A percentile compares a stretch with the other conserved stretches of the same genome.
phyloP scores from a whole-genome alignment of 768 basidiomycete species.

The Leccinum sublutescens region DNA sequence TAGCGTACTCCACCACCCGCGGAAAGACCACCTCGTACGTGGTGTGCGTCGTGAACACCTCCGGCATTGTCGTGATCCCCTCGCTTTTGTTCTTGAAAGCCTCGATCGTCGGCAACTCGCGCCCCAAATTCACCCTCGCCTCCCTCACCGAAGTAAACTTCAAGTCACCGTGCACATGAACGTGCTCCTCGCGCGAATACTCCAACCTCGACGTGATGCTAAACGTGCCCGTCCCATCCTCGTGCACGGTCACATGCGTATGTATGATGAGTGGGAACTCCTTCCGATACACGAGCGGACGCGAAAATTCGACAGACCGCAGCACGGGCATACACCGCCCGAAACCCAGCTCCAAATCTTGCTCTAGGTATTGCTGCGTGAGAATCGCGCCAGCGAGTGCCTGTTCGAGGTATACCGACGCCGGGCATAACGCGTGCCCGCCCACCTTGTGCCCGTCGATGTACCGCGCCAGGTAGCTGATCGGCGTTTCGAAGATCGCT shows the following conservation, averaged over 20 bases:
- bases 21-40: conserved; percentile 68
- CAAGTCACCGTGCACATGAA: conserved; percentile 50
- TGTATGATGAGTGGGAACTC: conserved; percentile 35
- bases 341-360: conserved; percentile 33
- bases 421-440: conserved; percentile 57
- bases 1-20: conserved; percentile 62
- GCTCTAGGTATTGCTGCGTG: conserved; percentile 31
- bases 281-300: conserved; percentile 50
- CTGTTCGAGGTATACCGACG: conserved; percentile 63
- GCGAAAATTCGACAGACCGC: conserved; percentile 45
- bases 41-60: conserved; percentile 54
- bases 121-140: conserved; percentile 38
- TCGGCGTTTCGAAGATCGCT: conserved; percentile 55
- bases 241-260: conserved; percentile 38
- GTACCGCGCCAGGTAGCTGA: conserved; percentile 39
- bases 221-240: conserved; percentile 42
- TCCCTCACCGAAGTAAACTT: conserved; percentile 33
- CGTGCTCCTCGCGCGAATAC: conserved; percentile 31
- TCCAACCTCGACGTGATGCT: conserved; percentile 42
- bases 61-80: conserved; percentile 19
- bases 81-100: conserved; percentile 28
- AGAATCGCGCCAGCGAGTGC: conserved; percentile 46
- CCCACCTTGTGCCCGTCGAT: conserved; percentile 61
- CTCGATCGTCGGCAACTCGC: conserved; percentile 34
- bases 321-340: conserved; percentile 39